Evolutionary conservation across 139 green algal species (phyloP), one percentile per base, ranked within the genome.

Genomic region (Pseudopediastrum boryanum): DNA sequence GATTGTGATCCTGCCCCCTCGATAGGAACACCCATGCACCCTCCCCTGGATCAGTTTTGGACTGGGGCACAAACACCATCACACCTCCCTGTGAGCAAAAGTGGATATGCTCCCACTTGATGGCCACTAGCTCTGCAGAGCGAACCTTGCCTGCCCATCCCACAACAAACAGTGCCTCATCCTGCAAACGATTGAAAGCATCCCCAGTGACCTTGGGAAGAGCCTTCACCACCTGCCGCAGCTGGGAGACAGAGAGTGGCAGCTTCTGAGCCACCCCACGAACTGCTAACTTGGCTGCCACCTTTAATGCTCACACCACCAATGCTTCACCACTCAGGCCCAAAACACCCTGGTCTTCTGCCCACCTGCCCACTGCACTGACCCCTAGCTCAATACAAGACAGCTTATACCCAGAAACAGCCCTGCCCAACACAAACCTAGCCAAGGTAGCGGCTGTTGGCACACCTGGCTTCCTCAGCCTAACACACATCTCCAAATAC

Each of bases 1-100:
- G n/a, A n/a, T 21, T 12, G 9, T 38, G n/a, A 19, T 16, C 29
- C 50, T 64, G 33, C 8, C 4, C 13, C 35, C 48, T 51, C 6
- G 10, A 2, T 27, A 66, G 31, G 21, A 65, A 77, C 29, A 77
- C 69, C 69, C 69, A 77, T 7, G 69, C 69, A 23, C 69, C 69
- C 69, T 63, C 48, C 29, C 48, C 48, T 7, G 66, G 69, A 13
- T 77, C 69, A 29, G 69, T 77, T 48, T 77, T 77, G 50, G 69
- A 77, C 1, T 21, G 16, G 12, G 69, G 69, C 1, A 77, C 31
- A 39, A 58, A 62, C 29, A 77, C 10, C 50, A 66, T 58, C 29
- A 77, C 4, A 36, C 44, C 46, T 9, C 48, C 29, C 27, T 36
- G 19, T 10, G 23, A 12, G 23, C 19, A 25, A 41, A 73, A 73